Evolutionary conservation across 139 green algal species (phyloP).

Genomic region (Nannochloris sp.): DNA sequence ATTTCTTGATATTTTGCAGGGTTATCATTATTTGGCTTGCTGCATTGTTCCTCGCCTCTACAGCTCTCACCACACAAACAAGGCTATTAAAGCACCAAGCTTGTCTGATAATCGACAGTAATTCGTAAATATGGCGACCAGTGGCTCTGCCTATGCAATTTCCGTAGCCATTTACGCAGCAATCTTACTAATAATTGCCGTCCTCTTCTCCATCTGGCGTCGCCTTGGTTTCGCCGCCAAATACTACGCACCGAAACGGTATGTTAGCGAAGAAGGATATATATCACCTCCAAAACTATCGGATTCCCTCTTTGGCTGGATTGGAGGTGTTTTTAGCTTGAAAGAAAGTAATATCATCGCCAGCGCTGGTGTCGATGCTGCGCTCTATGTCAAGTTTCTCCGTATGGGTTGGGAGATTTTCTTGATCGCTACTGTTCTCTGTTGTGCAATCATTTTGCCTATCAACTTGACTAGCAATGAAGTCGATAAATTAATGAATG

Average conservation of each 20-base stretch:
- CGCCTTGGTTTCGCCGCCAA: slow-evolving; percentile 1
- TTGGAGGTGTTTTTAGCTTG: slow-evolving; percentile 1
- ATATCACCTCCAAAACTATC: background rate
- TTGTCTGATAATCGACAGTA: too few species aligned
- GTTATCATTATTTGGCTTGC: too few species aligned
- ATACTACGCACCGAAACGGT: slow-evolving; percentile 18
- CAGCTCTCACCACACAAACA: too few species aligned
- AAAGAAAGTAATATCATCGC: slow-evolving; percentile 14
- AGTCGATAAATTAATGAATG: slow-evolving; percentile 15
- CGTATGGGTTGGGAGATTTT: slow-evolving; percentile 9
- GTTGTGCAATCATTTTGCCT: slow-evolving; percentile 20
- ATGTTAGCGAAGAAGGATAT: background rate
- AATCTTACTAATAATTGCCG: background rate
- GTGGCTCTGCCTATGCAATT: slow-evolving; percentile 16
- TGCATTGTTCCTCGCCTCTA: too few species aligned
- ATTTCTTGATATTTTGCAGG: too few species aligned
- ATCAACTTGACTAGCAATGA: slow-evolving; percentile 16
- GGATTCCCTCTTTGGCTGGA: too few species aligned
- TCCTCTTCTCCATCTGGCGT: slow-evolving; percentile 19
- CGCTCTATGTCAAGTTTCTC: slow-evolving; percentile 24
- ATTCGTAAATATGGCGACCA: slow-evolving; percentile 22
- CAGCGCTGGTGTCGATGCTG: slow-evolving; percentile 11
- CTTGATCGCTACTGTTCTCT: slow-evolving; percentile 2
- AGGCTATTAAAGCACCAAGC: too few species aligned
- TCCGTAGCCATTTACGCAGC: slow-evolving; percentile 13